Evolutionary conservation across 495 filamentous ascomycete species (phyloP).

Genomic region (Rostrohypoxylon terebratum): DNA sequence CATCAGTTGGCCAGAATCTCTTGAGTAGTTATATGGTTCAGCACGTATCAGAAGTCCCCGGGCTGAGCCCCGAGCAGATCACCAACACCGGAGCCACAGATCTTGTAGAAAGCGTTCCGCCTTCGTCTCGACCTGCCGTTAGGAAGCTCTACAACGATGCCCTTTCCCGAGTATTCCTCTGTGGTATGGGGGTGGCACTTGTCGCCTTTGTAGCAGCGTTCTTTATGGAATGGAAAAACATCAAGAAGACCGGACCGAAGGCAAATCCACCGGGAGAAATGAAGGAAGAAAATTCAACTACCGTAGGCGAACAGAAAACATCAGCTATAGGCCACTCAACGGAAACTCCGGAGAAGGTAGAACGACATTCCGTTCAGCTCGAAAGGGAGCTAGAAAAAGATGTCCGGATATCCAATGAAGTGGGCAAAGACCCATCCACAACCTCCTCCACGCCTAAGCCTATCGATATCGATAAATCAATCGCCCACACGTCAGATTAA

Average conservation of each 20-base stretch:
- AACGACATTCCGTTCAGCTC: conserved; percentile 6
- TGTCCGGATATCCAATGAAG: conserved; percentile 20
- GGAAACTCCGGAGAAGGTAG: neutral
- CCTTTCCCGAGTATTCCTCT: conserved; percentile 64
- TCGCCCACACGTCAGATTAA: neutral
- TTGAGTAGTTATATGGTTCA: conserved; percentile 69
- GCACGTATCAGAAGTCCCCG: conserved; percentile 58
- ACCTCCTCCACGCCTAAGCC: neutral
- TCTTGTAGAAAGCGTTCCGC: conserved; percentile 57
- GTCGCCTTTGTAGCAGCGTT: conserved; percentile 62
- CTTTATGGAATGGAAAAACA: conserved; percentile 71
- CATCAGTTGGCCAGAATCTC: conserved; percentile 71
- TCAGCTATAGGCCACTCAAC: neutral
- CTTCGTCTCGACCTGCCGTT: conserved; percentile 56
- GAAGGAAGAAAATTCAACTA: conserved; percentile 2
- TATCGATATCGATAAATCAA: conserved; percentile 17
- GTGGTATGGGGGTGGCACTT: conserved; percentile 65
- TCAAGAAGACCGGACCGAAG: conserved; percentile 59
- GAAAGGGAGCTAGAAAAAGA: conserved; percentile 14
- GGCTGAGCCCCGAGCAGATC: conserved; percentile 60
- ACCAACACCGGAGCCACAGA: conserved; percentile 70
- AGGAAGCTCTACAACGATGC: conserved; percentile 69
- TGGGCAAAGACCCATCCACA: neutral
- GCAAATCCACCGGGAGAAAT: conserved; percentile 3
- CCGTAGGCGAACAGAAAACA: conserved; percentile 17